These are phyloP conservation scores for Iris macrosiphon DNA, from an alignment of 106 monocot genomes.

Conservation along the genomic window DNA sequence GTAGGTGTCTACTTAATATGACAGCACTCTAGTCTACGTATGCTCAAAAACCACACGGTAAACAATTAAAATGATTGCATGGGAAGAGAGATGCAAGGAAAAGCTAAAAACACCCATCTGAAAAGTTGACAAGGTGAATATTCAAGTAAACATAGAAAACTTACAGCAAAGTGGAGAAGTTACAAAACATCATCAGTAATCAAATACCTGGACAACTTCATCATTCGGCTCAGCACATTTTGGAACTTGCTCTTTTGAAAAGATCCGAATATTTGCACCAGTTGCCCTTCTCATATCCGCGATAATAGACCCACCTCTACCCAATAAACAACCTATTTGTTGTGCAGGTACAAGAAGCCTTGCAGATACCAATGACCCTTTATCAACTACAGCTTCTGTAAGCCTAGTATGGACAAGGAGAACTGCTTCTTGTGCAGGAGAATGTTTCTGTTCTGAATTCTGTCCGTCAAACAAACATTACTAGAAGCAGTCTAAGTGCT, in stretches of 20 bases:
- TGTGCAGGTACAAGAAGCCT: slow-evolving; percentile 85
- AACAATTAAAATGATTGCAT: too few relatives aligned
- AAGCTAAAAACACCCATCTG: neutral
- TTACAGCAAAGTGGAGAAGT: neutral
- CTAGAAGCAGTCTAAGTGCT: too few relatives aligned
- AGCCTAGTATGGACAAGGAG: slow-evolving; percentile 63
- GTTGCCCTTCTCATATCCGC: slow-evolving; percentile 82
- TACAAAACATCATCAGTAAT: slow-evolving; percentile 1
- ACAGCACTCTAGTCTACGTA: too few relatives aligned
- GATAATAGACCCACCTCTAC: slow-evolving; percentile 73
- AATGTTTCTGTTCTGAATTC: slow-evolving; percentile 60
- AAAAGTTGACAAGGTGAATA: neutral
- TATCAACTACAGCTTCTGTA: slow-evolving; percentile 40
- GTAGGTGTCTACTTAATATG: too few relatives aligned
- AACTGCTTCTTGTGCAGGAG: slow-evolving; percentile 78
- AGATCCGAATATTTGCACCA: slow-evolving; percentile 75
- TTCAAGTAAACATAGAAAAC: neutral
- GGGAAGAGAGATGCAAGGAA: neutral
- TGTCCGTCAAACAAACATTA: slow-evolving; percentile 24
- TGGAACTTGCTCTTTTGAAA: slow-evolving; percentile 66
- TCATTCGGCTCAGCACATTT: slow-evolving; percentile 79
- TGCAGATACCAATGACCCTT: slow-evolving; percentile 40
- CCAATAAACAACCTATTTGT: slow-evolving; percentile 71
- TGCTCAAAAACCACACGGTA: too few relatives aligned
- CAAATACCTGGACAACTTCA: slow-evolving; percentile 72